Evolutionary conservation across 306 rosid genomes (phyloP).

Genomic region (Hylodesmum podocarpum): DNA sequence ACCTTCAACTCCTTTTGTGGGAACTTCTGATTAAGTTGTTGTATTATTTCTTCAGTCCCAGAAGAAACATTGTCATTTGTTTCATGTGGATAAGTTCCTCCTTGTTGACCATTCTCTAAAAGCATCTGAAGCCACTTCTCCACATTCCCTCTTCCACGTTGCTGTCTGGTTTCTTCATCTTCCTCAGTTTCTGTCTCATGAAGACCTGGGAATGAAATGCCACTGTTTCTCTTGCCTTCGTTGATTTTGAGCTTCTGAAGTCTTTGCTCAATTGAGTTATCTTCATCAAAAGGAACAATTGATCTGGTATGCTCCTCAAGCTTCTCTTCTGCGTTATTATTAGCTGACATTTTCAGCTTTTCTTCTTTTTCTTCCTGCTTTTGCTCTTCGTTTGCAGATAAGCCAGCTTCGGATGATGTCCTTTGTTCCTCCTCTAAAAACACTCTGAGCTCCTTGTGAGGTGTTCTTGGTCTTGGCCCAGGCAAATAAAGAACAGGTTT

Average conservation of each 20-base stretch:
- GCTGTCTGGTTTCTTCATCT: conserved; percentile 75
- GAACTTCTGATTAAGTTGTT: conserved; percentile 46
- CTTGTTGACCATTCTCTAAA: conserved; percentile 58
- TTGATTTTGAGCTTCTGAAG: conserved; percentile 54
- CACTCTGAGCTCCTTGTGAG: conserved; percentile 87
- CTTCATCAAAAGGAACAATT: conserved; percentile 51
- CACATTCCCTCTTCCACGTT: conserved; percentile 87
- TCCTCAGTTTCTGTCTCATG: conserved; percentile 60
- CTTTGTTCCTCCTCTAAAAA: conserved; percentile 89
- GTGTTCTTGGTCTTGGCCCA: conserved; percentile 54
- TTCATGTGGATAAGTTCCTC: conserved; percentile 35
- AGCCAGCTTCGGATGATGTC: conserved; percentile 56
- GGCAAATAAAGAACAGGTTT: conserved; percentile 59
- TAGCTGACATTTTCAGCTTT: conserved; percentile 34
- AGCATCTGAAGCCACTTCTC: conserved; percentile 97
- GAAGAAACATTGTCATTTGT: conserved; percentile 36
- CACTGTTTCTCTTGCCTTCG: conserved; percentile 41
- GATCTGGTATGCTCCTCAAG: conserved; percentile 43
- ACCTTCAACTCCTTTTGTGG: conserved; percentile 53
- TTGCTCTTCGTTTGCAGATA: conserved; percentile 47
- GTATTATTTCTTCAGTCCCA: conserved; percentile 42
- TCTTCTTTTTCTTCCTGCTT: conserved; percentile 39
- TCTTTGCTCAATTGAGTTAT: conserved; percentile 44
- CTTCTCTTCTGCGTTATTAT: conserved; percentile 34
- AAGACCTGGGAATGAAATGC: conserved; percentile 35